Percentiles rank a stretch among this genome's conserved stretches.
phyloP scores from a whole-genome alignment of 805 yeast species.

The Ogataea minuta region DNA sequence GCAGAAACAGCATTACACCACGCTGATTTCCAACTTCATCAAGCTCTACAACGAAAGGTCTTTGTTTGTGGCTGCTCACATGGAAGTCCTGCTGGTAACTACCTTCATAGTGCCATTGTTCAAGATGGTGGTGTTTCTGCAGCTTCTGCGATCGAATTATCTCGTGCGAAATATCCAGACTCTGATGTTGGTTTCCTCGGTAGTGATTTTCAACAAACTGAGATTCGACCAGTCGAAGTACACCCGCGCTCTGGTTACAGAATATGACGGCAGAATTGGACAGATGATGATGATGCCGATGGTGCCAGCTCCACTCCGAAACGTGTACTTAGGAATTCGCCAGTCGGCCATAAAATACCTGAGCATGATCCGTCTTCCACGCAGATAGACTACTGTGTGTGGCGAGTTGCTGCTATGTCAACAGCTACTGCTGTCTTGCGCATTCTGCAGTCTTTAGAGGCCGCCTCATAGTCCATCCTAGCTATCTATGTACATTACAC shows the following conservation, averaged over 20 bases:
- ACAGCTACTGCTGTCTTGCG: too few species aligned
- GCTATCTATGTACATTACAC: conserved; percentile 6
- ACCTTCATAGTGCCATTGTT: conserved; percentile 41
- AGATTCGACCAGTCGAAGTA: conserved; percentile 57
- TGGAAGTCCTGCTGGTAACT: conserved; percentile 43
- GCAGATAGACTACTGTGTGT: neutral
- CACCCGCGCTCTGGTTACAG: conserved; percentile 48
- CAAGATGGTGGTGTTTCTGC: conserved; percentile 40
- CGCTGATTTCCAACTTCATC: conserved; percentile 33
- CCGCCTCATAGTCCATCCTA: conserved; percentile 1
- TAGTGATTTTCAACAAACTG: conserved; percentile 55
- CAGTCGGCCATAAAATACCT: conserved; percentile 9
- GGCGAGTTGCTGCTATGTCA: neutral
- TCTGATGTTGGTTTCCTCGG: conserved; percentile 41
- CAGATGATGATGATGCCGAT: conserved; percentile 34
- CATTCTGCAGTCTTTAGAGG: too few species aligned
- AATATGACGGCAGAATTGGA: conserved; percentile 44
- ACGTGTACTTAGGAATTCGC: conserved; percentile 12
- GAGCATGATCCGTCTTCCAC: conserved; percentile 15
- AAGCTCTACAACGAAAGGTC: conserved; percentile 42
- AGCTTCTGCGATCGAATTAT: conserved; percentile 31
- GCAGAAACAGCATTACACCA: conserved; percentile 29
- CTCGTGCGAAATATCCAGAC: conserved; percentile 32
- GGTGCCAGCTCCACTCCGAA: conserved; percentile 35
- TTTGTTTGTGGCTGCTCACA: conserved; percentile 43